These are phyloP conservation scores for Coniella vitis DNA, from an alignment of 2,329 filamentous ascomycete species.

Conservation along the genomic window DNA sequence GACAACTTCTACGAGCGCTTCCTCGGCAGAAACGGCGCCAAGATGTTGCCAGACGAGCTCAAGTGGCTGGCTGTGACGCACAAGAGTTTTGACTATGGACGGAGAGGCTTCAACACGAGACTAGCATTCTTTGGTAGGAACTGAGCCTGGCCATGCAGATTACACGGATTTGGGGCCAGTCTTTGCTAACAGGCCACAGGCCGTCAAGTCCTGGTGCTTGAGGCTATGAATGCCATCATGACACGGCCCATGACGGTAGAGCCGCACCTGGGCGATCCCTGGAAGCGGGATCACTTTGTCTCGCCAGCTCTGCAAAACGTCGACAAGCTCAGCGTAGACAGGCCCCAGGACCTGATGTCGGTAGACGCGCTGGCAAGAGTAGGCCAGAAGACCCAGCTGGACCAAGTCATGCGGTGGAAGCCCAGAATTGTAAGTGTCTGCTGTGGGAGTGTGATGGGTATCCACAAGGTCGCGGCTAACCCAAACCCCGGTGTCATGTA, in stretches of 20 bases:
- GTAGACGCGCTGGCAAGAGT: conserved; percentile 61
- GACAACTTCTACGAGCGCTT: conserved; percentile 73
- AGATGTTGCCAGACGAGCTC: conserved; percentile 76
- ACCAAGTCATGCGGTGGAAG: conserved; percentile 78
- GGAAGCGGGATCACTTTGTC: conserved; percentile 57
- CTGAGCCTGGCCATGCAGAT: too few species aligned
- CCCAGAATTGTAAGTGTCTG: conserved; percentile 64
- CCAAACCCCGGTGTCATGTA: conserved; percentile 24
- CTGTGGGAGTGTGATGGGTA: background rate
- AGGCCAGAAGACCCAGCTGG: conserved; percentile 63
- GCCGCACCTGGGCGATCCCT: conserved; percentile 18
- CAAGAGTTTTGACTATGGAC: conserved; percentile 95
- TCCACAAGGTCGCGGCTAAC: too few species aligned
- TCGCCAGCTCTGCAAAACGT: conserved; percentile 68
- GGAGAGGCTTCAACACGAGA: conserved; percentile 89
- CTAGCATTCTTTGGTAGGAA: conserved; percentile 76
- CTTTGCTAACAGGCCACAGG: conserved; percentile 14
- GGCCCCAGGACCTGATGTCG: conserved; percentile 55
- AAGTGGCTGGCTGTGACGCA: conserved; percentile 98
- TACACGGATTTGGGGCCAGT: background rate
- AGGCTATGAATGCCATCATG: conserved; percentile 23
- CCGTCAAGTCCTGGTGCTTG: conserved; percentile 22
- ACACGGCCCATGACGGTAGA: conserved; percentile 7
- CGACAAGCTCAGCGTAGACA: conserved; percentile 58
- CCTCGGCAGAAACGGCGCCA: conserved; percentile 65